These are phyloP conservation scores for Thinopyrum elongatum DNA, from an alignment of 176 grass and related monocot genomes.

Conservation along the genomic window DNA sequence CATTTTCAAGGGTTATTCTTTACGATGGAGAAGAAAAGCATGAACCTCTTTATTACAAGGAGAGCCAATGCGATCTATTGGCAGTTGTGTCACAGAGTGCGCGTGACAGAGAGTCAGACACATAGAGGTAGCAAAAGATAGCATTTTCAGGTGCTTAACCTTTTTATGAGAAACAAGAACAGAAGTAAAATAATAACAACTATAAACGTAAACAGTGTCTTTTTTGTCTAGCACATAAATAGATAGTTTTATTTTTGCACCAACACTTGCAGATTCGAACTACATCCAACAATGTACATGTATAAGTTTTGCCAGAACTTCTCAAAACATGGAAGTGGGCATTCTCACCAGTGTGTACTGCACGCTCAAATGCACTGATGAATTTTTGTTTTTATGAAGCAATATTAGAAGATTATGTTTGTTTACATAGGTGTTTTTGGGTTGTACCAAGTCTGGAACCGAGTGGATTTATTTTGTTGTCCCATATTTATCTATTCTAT, in stretches of 20 bases:
- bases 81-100: neutral
- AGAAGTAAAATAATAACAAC: neutral
- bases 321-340: neutral
- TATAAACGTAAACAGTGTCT: neutral
- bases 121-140: neutral
- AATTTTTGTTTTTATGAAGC: neutral
- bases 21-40: neutral
- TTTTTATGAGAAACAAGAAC: neutral
- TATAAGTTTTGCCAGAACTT: neutral
- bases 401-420: too few relatives aligned
- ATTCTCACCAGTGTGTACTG: neutral
- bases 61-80: neutral
- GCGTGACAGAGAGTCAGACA: neutral
- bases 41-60: neutral
- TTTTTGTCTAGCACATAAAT: neutral
- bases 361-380: neutral
- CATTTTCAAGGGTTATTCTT: neutral
- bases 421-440: too few relatives aligned
- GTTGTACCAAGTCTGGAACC: too few relatives aligned
- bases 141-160: neutral
- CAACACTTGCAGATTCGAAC: neutral
- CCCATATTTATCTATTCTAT: too few relatives aligned
- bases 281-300: neutral
- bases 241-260: neutral
- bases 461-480: too few relatives aligned